A percentile compares a stretch with the other conserved stretches of the same genome.
These are phyloP conservation scores for Dalbergia oliveri DNA, from an alignment of 306 rosid genomes.

Conservation along the genomic window DNA sequence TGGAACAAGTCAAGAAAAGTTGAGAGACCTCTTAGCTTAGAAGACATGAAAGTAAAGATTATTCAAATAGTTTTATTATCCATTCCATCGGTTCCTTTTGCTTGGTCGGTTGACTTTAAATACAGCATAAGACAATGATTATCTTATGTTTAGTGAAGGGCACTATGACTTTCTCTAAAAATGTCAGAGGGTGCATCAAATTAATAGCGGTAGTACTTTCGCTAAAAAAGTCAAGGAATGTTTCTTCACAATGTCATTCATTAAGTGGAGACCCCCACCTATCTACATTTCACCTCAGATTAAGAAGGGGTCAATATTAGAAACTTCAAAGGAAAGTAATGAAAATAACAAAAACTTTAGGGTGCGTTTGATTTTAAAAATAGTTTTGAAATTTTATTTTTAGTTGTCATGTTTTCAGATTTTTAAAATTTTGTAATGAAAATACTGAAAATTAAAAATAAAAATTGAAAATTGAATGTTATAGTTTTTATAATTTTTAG, in stretches of 20 bases:
- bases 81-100: conserved; percentile 17
- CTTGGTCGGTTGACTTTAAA: conserved; percentile 42
- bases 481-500: no score
- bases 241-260: not conserved
- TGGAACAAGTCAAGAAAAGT: conserved; percentile 11
- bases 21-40: conserved; percentile 40
- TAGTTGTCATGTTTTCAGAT: no score
- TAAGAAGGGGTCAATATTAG: not conserved
- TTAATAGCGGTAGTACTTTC: not conserved
- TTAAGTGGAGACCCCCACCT: conserved; percentile 27
- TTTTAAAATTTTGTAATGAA: no score
- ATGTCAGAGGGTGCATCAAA: not conserved
- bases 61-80: not conserved
- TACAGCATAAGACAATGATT: no score
- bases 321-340: conserved; percentile 15
- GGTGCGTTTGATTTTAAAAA: no score
- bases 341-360: not conserved
- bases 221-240: not conserved
- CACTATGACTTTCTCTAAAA: not conserved
- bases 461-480: no score
- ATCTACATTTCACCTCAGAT: not conserved
- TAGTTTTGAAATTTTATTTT: no score
- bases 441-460: no score
- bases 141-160: not conserved
- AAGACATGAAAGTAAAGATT: conserved; percentile 44